Percentiles rank a stretch among this genome's conserved stretches.
phyloP scores from a whole-genome alignment of 441 rosid genomes.

The Breynia disticha region DNA sequence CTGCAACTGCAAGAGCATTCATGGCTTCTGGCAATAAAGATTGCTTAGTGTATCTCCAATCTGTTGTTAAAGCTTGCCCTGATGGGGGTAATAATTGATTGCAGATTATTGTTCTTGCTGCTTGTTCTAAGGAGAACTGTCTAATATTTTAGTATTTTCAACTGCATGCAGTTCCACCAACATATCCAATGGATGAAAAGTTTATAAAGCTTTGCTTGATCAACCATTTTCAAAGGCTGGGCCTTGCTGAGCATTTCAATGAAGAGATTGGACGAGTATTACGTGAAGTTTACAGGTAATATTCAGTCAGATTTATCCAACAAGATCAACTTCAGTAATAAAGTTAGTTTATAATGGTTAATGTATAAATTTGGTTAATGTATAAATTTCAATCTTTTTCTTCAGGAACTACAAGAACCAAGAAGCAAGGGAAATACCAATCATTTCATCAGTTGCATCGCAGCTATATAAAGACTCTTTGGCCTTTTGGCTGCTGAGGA shows the following conservation, averaged over 20 bases:
- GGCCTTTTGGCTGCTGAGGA: conserved; percentile 43
- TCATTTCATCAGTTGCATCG: conserved; percentile 6
- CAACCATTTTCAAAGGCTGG: conserved; percentile 38
- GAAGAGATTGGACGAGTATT: conserved; percentile 32
- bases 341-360: too few relatives aligned
- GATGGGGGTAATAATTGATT: conserved; percentile 15
- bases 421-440: conserved; percentile 11
- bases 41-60: conserved; percentile 35
- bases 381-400: background rate
- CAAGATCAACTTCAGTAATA: too few relatives aligned
- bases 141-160: too few relatives aligned
- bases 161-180: conserved; percentile 32
- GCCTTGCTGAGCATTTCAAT: conserved; percentile 39
- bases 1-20: conserved; percentile 56
- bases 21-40: conserved; percentile 37
- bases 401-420: conserved; percentile 25
- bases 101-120: conserved; percentile 36
- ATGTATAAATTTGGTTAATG: too few relatives aligned
- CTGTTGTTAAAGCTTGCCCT: conserved; percentile 26
- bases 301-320: too few relatives aligned
- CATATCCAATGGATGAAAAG: conserved; percentile 39
- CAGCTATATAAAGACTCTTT: conserved; percentile 39
- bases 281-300: conserved; percentile 32
- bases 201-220: conserved; percentile 36
- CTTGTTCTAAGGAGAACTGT: too few relatives aligned